Evolutionary conservation across 169 alveolate genomes (phyloP).

Genomic region (Besnoitia besnoiti): DNA sequence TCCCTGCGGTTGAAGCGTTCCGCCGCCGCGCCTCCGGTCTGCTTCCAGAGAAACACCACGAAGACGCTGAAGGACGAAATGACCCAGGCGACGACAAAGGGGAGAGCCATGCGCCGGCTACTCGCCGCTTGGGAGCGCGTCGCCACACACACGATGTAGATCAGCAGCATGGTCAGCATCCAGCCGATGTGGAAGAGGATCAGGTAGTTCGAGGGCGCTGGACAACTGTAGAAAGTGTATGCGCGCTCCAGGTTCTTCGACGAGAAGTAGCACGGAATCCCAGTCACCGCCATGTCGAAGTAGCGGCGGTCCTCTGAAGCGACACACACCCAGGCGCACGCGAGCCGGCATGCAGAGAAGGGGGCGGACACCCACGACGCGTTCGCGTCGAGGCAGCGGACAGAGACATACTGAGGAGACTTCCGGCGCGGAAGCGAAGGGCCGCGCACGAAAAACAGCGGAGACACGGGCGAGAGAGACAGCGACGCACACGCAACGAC

Average conservation of each 20-base stretch:
- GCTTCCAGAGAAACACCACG: neutral
- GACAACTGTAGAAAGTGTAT: neutral
- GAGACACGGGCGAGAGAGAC: neutral
- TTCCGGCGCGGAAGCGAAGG: neutral
- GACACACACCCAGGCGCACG: neutral
- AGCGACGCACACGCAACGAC: neutral
- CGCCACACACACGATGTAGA: neutral
- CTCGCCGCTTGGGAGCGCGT: neutral
- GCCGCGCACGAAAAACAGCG: neutral
- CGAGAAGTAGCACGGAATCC: slow-evolving; percentile 8
- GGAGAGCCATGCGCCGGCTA: neutral
- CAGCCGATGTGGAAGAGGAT: neutral
- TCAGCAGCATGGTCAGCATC: neutral
- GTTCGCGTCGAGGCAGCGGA: too few species aligned
- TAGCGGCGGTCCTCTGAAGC: neutral
- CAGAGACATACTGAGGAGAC: neutral
- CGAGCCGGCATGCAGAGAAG: neutral
- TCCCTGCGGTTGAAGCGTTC: neutral
- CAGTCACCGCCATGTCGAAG: neutral
- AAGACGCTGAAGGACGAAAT: neutral
- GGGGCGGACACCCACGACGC: neutral
- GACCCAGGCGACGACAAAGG: neutral
- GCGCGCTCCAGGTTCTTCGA: slow-evolving; percentile 25
- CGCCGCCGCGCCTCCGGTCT: neutral
- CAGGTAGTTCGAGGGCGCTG: neutral